Conservation (phyloP, 2,329 filamentous ascomycete species). For the Nigrospora sphaerica region DNA sequence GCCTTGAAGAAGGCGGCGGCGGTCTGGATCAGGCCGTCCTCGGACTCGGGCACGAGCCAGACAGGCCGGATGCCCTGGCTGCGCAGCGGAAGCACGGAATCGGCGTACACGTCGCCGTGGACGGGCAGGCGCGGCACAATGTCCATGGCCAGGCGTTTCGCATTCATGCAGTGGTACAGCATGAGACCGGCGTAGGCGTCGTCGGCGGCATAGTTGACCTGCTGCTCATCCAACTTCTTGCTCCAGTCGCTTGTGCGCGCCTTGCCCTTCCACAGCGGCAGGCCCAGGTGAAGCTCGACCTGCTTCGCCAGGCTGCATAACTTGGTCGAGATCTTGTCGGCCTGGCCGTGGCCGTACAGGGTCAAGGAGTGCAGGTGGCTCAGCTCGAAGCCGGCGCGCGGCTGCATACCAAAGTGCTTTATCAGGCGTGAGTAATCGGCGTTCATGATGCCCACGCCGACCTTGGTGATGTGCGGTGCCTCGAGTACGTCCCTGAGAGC, state of each 20-base stretch:
- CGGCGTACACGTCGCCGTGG: slow-evolving; percentile 6
- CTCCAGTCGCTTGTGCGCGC: slow-evolving; percentile 15
- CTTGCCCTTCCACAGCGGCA: slow-evolving; percentile 13
- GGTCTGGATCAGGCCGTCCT: not conserved
- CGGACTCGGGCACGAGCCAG: not conserved
- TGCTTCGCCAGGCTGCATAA: slow-evolving; percentile 9
- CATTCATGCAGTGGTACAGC: slow-evolving; percentile 18
- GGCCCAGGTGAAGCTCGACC: slow-evolving; percentile 12
- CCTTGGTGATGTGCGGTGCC: slow-evolving; percentile 13
- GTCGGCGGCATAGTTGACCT: slow-evolving; percentile 14
- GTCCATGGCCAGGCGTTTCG: slow-evolving; percentile 12
- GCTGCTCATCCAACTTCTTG: slow-evolving; percentile 5
- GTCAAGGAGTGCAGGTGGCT: slow-evolving; percentile 15
- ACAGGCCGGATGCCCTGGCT: not conserved
- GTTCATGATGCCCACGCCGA: slow-evolving; percentile 12
- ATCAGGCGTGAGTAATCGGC: slow-evolving; percentile 13
- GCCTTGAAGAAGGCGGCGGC: not conserved
- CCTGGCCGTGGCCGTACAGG: slow-evolving; percentile 1
- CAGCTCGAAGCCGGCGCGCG: slow-evolving; percentile 15
- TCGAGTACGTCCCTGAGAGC: slow-evolving; percentile 16
- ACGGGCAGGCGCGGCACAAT: slow-evolving; percentile 11
- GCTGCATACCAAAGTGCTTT: slow-evolving; percentile 9
- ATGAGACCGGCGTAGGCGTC: slow-evolving; percentile 19
- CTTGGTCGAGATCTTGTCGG: slow-evolving; percentile 7
- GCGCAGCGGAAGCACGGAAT: slow-evolving; percentile 5